Percentiles rank a stretch among this genome's conserved stretches.
These are phyloP conservation scores for Mortierella sp. DNA, from an alignment of 371 early-diverging fungal genomes.

Conservation along the genomic window DNA sequence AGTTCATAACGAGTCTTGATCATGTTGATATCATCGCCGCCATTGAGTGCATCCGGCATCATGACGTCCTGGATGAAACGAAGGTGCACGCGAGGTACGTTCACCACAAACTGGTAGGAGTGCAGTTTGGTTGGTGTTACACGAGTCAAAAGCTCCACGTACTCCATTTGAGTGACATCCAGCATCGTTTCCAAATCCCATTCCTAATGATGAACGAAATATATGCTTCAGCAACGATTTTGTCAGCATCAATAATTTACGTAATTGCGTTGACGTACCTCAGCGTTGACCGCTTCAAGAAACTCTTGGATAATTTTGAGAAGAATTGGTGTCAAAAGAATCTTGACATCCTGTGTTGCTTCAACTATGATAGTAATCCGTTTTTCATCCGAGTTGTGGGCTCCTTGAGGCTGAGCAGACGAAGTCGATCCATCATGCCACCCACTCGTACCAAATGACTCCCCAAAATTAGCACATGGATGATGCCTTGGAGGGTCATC, in stretches of 20 bases:
- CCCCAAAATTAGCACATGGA: slow-evolving; percentile 49
- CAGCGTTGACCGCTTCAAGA: slow-evolving; percentile 73
- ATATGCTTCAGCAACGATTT: neutral
- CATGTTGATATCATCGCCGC: slow-evolving; percentile 62
- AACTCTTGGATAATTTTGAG: slow-evolving; percentile 81
- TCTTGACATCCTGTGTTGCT: slow-evolving; percentile 67
- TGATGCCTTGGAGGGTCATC: slow-evolving; percentile 52
- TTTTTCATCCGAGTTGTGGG: slow-evolving; percentile 43
- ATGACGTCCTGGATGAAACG: slow-evolving; percentile 85
- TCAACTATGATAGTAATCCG: slow-evolving; percentile 70
- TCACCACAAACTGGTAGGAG: slow-evolving; percentile 69
- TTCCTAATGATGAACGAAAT: slow-evolving; percentile 57
- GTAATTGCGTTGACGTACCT: slow-evolving; percentile 59
- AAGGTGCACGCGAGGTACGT: slow-evolving; percentile 72
- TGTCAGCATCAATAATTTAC: neutral
- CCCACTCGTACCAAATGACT: slow-evolving; percentile 31
- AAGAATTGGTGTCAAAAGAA: slow-evolving; percentile 80
- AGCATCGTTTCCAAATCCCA: slow-evolving; percentile 79
- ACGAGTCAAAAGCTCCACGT: slow-evolving; percentile 71
- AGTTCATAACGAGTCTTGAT: slow-evolving; percentile 75
- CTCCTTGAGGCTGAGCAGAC: slow-evolving; percentile 40
- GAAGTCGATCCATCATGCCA: slow-evolving; percentile 10
- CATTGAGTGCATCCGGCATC: slow-evolving; percentile 77
- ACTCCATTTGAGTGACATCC: slow-evolving; percentile 77
- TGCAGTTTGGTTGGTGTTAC: slow-evolving; percentile 61